Evolutionary conservation across 2,329 filamentous ascomycete species (phyloP), one percentile per base, ranked within the genome.

Genomic region (Fusarium xylarioides): DNA sequence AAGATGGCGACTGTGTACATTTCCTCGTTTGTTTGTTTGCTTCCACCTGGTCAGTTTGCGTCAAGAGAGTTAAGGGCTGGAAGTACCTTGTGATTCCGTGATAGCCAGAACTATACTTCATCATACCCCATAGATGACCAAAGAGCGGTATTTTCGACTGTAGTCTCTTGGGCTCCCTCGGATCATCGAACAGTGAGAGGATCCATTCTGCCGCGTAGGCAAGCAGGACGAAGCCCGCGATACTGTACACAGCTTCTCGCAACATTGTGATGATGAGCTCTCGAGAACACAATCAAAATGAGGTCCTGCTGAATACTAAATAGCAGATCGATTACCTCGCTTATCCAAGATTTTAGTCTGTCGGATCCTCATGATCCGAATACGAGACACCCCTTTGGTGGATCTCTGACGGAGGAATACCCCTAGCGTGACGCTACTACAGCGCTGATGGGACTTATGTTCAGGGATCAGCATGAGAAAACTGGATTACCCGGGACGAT

Each of bases 1-100:
- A 80, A 68, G 30, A 79, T 74, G 15, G 62, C 68, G 23, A 80
- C 56, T 0, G 77, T 79, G 30, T 76, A 80, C 11, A 80, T 76
- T 60, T 80, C 79, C 7, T 71, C 68, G 26, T 66, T 60, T 16
- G 71, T 70, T 44, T 69, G 66, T 0, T 70, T 66, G 44, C 26
- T n/a, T n/a, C n/a, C n/a, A n/a, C n/a, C n/a, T n/a, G n/a, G n/a
- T n/a, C n/a, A n/a, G n/a, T n/a, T n/a, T n/a, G n/a, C n/a, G n/a
- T n/a, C n/a, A n/a, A n/a, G n/a, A n/a, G n/a, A n/a, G n/a, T n/a
- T n/a, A n/a, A n/a, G n/a, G n/a, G n/a, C n/a, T n/a, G n/a, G n/a
- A n/a, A n/a, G 1, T 21, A 71, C 74, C 73, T 68, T 5, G 68
- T 74, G 12, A 55, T 68, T 9, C 63, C 70, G 2, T 76, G 73